Evolutionary conservation across 345 rosid species (phyloP).

Genomic region (Camelina hispida): DNA sequence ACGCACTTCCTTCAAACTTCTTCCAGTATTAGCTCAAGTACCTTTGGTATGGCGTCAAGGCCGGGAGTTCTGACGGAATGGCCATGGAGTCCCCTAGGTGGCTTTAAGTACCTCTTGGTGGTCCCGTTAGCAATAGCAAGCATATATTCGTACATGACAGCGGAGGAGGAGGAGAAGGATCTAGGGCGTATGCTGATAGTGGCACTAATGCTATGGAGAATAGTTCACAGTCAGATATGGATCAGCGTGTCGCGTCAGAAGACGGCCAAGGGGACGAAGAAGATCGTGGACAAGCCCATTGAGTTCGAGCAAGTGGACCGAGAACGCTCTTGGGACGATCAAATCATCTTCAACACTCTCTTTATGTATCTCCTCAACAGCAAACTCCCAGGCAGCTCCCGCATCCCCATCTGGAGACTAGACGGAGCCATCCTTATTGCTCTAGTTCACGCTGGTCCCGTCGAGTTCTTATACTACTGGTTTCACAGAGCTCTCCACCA

Average conservation of each 20-base stretch:
- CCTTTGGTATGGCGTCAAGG: slow-evolving; percentile 55
- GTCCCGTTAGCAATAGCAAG: slow-evolving; percentile 50
- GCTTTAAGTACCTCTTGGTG: slow-evolving; percentile 61
- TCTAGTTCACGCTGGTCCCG: slow-evolving; percentile 71
- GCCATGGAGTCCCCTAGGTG: slow-evolving; percentile 76
- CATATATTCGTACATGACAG: slow-evolving; percentile 41
- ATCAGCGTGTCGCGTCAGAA: slow-evolving; percentile 65
- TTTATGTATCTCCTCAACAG: slow-evolving; percentile 33
- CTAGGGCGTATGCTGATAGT: slow-evolving; percentile 42
- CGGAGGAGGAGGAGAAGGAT: slow-evolving; percentile 50
- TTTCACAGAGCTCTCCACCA: slow-evolving; percentile 77
- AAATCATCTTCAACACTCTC: slow-evolving; percentile 49
- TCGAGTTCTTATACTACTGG: slow-evolving; percentile 88
- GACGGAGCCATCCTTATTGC: slow-evolving; percentile 52
- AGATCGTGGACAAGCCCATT: slow-evolving; percentile 67
- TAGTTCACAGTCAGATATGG: slow-evolving; percentile 73
- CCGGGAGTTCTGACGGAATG: slow-evolving; percentile 74
- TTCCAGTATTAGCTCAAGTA: not conserved
- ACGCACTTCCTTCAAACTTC: not conserved
- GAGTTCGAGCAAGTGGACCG: slow-evolving; percentile 86
- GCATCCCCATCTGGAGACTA: slow-evolving; percentile 60
- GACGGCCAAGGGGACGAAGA: slow-evolving; percentile 60
- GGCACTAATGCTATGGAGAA: slow-evolving; percentile 59
- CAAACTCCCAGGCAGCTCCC: slow-evolving; percentile 37
- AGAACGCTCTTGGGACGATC: slow-evolving; percentile 57